A percentile compares a stretch with the other conserved stretches of the same genome.
Evolutionary conservation across 1,284 basidiomycete genomes (phyloP).

Genomic region (Testicularia cyperi): DNA sequence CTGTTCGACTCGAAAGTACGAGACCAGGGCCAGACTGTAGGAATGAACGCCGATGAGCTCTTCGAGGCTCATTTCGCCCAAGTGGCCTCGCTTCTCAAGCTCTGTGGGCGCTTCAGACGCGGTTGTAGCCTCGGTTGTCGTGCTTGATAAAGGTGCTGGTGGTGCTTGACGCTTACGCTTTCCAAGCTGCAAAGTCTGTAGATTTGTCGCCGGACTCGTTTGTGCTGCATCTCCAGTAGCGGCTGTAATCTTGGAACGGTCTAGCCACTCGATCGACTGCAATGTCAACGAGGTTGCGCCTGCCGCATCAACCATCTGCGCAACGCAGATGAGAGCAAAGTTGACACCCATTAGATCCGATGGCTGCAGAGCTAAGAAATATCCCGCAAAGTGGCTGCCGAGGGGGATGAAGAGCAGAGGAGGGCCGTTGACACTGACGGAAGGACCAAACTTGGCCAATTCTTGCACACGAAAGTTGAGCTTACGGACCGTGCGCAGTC

Average conservation of each 20-base stretch:
- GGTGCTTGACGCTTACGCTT: constrained; percentile 14
- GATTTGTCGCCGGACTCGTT: not conserved
- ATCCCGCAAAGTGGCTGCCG: constrained; percentile 33
- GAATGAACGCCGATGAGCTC: constrained; percentile 42
- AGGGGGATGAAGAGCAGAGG: constrained; percentile 39
- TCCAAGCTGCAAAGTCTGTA: not conserved
- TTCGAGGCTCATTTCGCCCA: constrained; percentile 23
- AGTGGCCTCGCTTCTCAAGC: not conserved
- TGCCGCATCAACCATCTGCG: constrained; percentile 23
- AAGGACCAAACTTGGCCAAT: constrained; percentile 35
- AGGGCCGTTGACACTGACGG: constrained; percentile 13
- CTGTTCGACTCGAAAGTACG: constrained; percentile 80
- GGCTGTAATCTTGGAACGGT: constrained; percentile 25
- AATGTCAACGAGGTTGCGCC: constrained; percentile 21
- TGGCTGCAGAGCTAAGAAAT: constrained; percentile 41
- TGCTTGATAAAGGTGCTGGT: no score
- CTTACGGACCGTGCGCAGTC: constrained; percentile 68
- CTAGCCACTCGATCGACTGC: constrained; percentile 48
- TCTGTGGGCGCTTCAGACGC: not conserved
- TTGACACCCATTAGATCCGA: constrained; percentile 23
- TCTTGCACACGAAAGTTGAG: constrained; percentile 66
- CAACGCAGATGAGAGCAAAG: constrained; percentile 36
- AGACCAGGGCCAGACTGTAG: constrained; percentile 75
- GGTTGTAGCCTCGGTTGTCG: no score
- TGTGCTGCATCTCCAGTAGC: no score